A percentile compares a stretch with the other conserved stretches of the same genome.
Evolutionary conservation across 2,329 filamentous ascomycete species (phyloP).

Genomic region (Parascedosporium putredinis): DNA sequence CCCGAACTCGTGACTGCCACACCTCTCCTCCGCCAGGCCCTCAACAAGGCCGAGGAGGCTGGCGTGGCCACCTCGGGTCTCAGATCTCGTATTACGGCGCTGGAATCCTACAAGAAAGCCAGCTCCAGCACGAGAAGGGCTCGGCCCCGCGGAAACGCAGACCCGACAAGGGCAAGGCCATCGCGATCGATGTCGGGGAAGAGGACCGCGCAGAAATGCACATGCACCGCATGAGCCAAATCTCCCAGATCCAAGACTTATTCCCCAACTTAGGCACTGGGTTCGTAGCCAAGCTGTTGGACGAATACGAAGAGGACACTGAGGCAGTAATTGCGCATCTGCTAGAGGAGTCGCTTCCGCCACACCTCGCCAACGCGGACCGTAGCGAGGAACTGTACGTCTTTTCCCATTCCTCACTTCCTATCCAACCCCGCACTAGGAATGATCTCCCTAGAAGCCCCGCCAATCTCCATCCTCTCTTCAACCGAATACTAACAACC

Average conservation of each 20-base stretch:
- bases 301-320: slow-evolving; percentile 66
- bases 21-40: slow-evolving; percentile 57
- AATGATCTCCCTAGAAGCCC: too few relatives aligned
- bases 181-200: slow-evolving; percentile 23
- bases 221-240: slow-evolving; percentile 70
- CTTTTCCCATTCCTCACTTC: background rate
- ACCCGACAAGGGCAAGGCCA: slow-evolving; percentile 56
- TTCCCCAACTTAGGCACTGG: slow-evolving; percentile 79
- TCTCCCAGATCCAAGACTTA: slow-evolving; percentile 85
- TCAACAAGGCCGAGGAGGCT: slow-evolving; percentile 39
- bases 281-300: slow-evolving; percentile 69
- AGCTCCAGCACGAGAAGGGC: slow-evolving; percentile 34
- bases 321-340: slow-evolving; percentile 75
- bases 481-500: background rate
- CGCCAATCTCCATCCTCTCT: too few relatives aligned
- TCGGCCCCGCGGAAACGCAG: slow-evolving; percentile 42
- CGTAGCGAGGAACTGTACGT: slow-evolving; percentile 52
- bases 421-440: too few relatives aligned
- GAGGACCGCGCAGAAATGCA: slow-evolving; percentile 46
- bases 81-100: slow-evolving; percentile 47
- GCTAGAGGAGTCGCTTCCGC: slow-evolving; percentile 65
- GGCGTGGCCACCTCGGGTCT: slow-evolving; percentile 43
- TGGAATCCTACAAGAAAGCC: slow-evolving; percentile 50
- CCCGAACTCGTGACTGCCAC: slow-evolving; percentile 74
- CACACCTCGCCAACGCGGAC: slow-evolving; percentile 54